A percentile compares a stretch with the other conserved stretches of the same genome.
Conservation (phyloP, 495 filamentous ascomycete genomes). For the Neurospora tetraspora region DNA sequence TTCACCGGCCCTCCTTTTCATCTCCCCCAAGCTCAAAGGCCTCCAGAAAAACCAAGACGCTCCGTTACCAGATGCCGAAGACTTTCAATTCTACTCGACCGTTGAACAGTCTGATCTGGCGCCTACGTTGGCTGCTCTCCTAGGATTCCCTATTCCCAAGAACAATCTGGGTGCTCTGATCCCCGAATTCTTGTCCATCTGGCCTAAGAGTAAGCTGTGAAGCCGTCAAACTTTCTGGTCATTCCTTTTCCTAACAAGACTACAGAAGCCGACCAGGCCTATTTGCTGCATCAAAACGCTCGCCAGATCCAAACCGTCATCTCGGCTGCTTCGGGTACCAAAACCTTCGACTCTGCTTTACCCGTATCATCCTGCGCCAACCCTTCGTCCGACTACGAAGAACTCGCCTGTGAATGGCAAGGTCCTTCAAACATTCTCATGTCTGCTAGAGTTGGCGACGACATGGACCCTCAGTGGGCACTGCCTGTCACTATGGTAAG, state of each 20-base stretch:
- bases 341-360: conserved; percentile 36
- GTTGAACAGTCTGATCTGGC: conserved; percentile 91
- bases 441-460: neutral
- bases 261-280: conserved; percentile 47
- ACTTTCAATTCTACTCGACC: conserved; percentile 70
- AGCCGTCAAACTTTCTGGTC: too few relatives aligned
- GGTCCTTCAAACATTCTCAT: conserved; percentile 18
- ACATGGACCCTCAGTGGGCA: conserved; percentile 17
- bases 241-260: conserved; percentile 7
- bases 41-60: conserved; percentile 34
- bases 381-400: conserved; percentile 39
- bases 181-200: conserved; percentile 63
- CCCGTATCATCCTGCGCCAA: conserved; percentile 32
- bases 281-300: conserved; percentile 65
- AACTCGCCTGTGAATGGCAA: conserved; percentile 60
- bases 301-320: conserved; percentile 68
- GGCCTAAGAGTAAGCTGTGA: conserved; percentile 42
- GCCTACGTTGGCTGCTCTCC: conserved; percentile 75
- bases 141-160: conserved; percentile 82
- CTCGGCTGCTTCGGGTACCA: conserved; percentile 53
- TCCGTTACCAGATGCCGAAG: conserved; percentile 36
- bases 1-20: conserved; percentile 81
- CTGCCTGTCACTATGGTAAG: conserved; percentile 19
- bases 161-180: conserved; percentile 91
- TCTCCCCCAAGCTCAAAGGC: conserved; percentile 70